Evolutionary conservation across 805 yeast genomes (phyloP).

Genomic region (Candida broadrunensis): DNA sequence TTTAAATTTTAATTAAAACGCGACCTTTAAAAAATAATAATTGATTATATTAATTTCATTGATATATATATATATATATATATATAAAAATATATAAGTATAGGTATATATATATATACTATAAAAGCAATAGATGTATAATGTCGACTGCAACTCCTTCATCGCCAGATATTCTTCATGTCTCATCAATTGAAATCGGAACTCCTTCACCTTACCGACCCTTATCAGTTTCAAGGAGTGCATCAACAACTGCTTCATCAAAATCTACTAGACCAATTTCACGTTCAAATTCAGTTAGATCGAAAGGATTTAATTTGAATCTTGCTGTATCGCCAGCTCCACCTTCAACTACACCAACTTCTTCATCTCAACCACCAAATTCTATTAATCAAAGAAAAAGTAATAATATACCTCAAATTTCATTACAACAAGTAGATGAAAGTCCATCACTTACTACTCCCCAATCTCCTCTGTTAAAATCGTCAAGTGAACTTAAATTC

Average conservation of each 20-base stretch:
- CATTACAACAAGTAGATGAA: neutral
- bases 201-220: neutral
- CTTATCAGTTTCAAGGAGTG: conserved; percentile 1
- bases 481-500: conserved; percentile 14
- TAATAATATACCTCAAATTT: neutral
- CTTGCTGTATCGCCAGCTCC: conserved; percentile 26
- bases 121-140: too few relatives aligned
- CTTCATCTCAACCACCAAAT: conserved; percentile 1
- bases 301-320: conserved; percentile 32
- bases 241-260: conserved; percentile 1
- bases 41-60: too few relatives aligned
- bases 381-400: neutral
- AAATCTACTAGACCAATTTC: neutral
- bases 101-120: too few relatives aligned
- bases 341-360: conserved; percentile 14
- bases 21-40: too few relatives aligned
- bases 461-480: neutral
- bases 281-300: conserved; percentile 9
- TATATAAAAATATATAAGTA: too few relatives aligned
- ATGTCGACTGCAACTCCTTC: conserved; percentile 11
- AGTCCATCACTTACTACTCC: neutral
- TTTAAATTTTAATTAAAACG: too few relatives aligned
- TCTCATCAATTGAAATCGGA: neutral
- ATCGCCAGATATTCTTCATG: conserved; percentile 5
- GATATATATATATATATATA: too few relatives aligned